phyloP scores from a whole-genome alignment of 139 green algal species.

The Trebouxia sp. region DNA sequence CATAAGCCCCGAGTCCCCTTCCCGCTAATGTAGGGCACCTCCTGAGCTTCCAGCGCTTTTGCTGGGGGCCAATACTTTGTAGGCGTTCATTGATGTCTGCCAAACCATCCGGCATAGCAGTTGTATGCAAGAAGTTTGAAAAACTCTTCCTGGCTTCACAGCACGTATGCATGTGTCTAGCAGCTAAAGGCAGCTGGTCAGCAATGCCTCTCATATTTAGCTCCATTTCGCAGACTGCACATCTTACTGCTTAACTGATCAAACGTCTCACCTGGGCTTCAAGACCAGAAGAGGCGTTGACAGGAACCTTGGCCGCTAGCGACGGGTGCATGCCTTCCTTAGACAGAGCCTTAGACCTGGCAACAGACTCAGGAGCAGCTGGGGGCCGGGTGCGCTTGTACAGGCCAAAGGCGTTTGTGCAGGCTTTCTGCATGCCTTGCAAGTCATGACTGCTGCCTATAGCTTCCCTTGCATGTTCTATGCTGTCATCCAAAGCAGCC shows the following conservation, averaged over 20 bases:
- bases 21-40: slow-evolving; percentile 49
- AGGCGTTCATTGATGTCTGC: slow-evolving; percentile 73
- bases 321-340: slow-evolving; percentile 78
- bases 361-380: slow-evolving; percentile 70
- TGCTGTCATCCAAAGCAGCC: slow-evolving; percentile 23
- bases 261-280: slow-evolving; percentile 45
- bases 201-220: background rate
- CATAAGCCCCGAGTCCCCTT: slow-evolving; percentile 30
- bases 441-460: slow-evolving; percentile 32
- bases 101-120: slow-evolving; percentile 49
- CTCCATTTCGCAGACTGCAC: background rate
- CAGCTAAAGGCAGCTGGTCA: background rate
- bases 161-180: background rate
- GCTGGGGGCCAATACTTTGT: slow-evolving; percentile 75
- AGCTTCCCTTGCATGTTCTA: slow-evolving; percentile 15
- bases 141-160: too few species aligned
- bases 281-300: slow-evolving; percentile 34
- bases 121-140: too few species aligned
- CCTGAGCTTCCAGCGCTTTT: slow-evolving; percentile 85
- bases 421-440: slow-evolving; percentile 36
- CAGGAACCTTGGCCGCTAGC: slow-evolving; percentile 66
- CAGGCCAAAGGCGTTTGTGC: slow-evolving; percentile 82
- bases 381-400: slow-evolving; percentile 88
- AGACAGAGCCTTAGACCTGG: slow-evolving; percentile 61
- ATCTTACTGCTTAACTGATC: too few species aligned